Evolutionary conservation across 768 basidiomycete genomes (phyloP).

Genomic region (Collybia sordida): DNA sequence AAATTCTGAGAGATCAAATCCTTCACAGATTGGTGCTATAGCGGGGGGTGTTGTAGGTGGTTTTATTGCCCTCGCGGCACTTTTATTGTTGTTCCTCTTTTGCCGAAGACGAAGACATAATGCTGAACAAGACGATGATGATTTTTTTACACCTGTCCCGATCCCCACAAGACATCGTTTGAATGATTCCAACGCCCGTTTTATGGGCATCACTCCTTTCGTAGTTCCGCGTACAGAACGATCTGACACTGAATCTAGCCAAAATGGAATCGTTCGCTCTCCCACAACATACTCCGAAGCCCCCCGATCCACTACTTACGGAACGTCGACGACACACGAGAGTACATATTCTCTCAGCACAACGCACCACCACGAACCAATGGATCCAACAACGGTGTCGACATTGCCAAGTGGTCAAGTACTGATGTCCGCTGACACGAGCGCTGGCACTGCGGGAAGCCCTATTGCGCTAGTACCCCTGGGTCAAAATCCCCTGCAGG

Average conservation of each 20-base stretch:
- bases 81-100: constrained; percentile 6
- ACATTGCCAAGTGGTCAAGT: constrained; percentile 1
- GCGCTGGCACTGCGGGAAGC: not conserved
- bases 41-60: constrained; percentile 12
- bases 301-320: not conserved
- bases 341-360: not conserved
- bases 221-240: not conserved
- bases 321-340: not conserved
- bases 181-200: not conserved
- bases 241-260: not conserved
- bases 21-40: constrained; percentile 6
- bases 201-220: not conserved
- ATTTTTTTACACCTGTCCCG: not conserved
- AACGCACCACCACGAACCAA: not conserved
- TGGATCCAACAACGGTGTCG: not conserved
- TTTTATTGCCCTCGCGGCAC: constrained; percentile 3
- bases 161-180: not conserved
- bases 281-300: not conserved
- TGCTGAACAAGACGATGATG: not conserved
- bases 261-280: not conserved
- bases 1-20: not conserved
- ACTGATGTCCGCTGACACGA: not conserved
- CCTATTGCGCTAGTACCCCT: not conserved
- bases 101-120: constrained; percentile 2
- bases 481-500: not conserved